Percentiles rank a stretch among this genome's conserved stretches.
Evolutionary conservation across 1,284 basidiomycete genomes (phyloP).

Genomic region (Marasmius fiardii): DNA sequence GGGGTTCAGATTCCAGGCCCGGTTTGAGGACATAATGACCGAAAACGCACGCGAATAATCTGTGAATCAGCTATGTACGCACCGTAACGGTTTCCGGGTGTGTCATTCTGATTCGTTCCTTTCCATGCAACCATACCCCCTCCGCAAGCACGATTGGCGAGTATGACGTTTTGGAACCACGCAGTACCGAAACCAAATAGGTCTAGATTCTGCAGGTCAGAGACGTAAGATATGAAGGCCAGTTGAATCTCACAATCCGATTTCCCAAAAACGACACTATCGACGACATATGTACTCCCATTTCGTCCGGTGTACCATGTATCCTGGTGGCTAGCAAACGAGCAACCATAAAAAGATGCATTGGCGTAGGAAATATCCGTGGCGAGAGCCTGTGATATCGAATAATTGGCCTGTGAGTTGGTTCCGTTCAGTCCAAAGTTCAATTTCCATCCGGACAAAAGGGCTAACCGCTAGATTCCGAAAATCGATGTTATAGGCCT

Average conservation of each 20-base stretch:
- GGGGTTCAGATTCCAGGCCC: not conserved
- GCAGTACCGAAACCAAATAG: slow-evolving; percentile 57
- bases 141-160: slow-evolving; percentile 61
- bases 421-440: too few species aligned
- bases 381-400: slow-evolving; percentile 57
- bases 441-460: slow-evolving; percentile 2
- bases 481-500: slow-evolving; percentile 65
- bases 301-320: slow-evolving; percentile 64
- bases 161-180: slow-evolving; percentile 59
- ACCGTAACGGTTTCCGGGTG: slow-evolving; percentile 53
- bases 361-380: slow-evolving; percentile 60
- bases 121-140: slow-evolving; percentile 66
- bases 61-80: slow-evolving; percentile 57
- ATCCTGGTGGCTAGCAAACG: slow-evolving; percentile 63
- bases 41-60: slow-evolving; percentile 50
- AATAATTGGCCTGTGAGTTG: slow-evolving; percentile 59
- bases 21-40: not conserved
- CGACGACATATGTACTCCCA: slow-evolving; percentile 56
- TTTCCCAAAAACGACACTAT: slow-evolving; percentile 59
- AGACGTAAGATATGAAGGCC: not conserved
- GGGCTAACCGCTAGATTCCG: slow-evolving; percentile 48
- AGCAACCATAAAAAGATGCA: slow-evolving; percentile 66
- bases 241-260: slow-evolving; percentile 50
- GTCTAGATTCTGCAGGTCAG: slow-evolving; percentile 29
- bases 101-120: slow-evolving; percentile 50